Base-by-base conservation (phyloP, 106 monocot species). In the Allium cepa region DNA sequence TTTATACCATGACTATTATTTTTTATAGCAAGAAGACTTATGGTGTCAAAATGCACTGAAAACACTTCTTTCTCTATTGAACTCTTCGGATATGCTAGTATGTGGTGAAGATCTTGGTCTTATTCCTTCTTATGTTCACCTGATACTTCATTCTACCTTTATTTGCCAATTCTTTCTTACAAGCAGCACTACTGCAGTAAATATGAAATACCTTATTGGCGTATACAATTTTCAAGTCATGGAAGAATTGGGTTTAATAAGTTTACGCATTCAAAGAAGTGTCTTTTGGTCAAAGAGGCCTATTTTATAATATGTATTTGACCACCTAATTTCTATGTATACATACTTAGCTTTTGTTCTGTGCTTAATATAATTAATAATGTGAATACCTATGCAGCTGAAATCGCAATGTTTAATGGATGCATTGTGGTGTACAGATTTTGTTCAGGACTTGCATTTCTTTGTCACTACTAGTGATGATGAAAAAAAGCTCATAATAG, bases 101-200 rank as follows among this genome's bases (percentile, higher is more conserved):
- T 95, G 91, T 57, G 95, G 95, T n/a, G 95, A 95, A 81, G 94
- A 95, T 83, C 87, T 95, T 66, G 94, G 94, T 8, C 71, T 95
- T 17, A 86, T 95, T 81, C 94, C 94, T 78, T 78, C 91, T 67
- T 95, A 88, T 72, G 94, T 95, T 64, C 88, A 85, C 73, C 94
- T 91, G 61, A 91, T 95, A 79, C 66, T 80, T 68, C 22, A 8
- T 66, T 9, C 14, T 11, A n/a, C 51, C 11, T 63, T 66, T 28
- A 10, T 45, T 68, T 13, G 16, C 68, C 9, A 56, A 28, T 28
- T 68, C 15, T 45, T 13, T 45, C 56, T 48, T 47, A 26, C 50
- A 11, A 18, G 11, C 17, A 28, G 14, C 26, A 4, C n/a, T 2
- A 28, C 4, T 0, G 46, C 17, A 26, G 15, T 53, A 50, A 13